These are phyloP conservation scores for Echeveria elegans DNA, from an alignment of 164 flowering plant genomes.

Conservation along the genomic window DNA sequence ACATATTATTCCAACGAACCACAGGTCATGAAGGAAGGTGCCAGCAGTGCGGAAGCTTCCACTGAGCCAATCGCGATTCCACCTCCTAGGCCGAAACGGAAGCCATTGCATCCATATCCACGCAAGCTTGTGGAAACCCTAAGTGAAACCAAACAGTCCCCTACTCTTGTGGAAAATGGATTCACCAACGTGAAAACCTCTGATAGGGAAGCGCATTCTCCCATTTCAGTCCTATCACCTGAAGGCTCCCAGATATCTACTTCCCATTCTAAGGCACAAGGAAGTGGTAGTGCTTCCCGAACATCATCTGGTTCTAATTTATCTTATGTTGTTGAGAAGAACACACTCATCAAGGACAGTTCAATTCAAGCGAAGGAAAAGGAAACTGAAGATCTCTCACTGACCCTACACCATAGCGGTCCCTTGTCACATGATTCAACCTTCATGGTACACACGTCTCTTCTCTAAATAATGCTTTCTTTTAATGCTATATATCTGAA, in stretches of 20 bases:
- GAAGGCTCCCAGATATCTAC: constrained; percentile 35
- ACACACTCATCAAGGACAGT: too few species aligned
- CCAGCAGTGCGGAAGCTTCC: constrained; percentile 20
- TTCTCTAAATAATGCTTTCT: not conserved
- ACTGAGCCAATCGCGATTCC: constrained; percentile 65
- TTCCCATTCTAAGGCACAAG: constrained; percentile 26
- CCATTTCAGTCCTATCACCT: constrained; percentile 57
- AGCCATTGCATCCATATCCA: constrained; percentile 89
- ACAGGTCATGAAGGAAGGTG: constrained; percentile 55
- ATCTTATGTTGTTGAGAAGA: too few species aligned
- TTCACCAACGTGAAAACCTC: constrained; percentile 15
- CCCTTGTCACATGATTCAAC: not conserved
- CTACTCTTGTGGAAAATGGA: constrained; percentile 15
- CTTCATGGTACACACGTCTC: not conserved
- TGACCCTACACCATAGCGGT: not conserved
- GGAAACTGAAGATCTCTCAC: constrained; percentile 6
- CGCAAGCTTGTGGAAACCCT: constrained; percentile 36
- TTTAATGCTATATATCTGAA: not conserved
- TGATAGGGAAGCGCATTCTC: constrained; percentile 33
- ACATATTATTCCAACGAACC: not conserved
- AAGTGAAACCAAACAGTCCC: not conserved
- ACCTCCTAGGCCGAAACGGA: constrained; percentile 90
- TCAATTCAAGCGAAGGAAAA: too few species aligned
- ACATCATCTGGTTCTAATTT: constrained; percentile 27
- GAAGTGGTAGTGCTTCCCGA: constrained; percentile 34